Percentiles rank a stretch among this genome's conserved stretches.
Evolutionary conservation across 2,329 filamentous ascomycete genomes (phyloP).

Genomic region (Camillea tinctor): DNA sequence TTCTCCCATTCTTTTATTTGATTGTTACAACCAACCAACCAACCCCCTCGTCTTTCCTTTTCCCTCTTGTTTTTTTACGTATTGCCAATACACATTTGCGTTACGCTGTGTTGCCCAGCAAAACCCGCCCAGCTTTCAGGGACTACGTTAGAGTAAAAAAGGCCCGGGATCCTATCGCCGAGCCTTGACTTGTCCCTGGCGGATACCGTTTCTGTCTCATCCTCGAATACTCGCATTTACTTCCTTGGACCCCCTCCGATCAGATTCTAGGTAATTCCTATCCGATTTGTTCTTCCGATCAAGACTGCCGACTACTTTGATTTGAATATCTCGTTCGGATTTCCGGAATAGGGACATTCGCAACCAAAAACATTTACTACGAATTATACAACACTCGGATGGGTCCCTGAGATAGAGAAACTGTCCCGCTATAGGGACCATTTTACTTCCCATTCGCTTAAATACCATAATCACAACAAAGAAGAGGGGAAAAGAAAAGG

Average conservation of each 20-base stretch:
- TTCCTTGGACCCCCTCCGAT: too few relatives aligned
- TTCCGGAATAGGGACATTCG: neutral
- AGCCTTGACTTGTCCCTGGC: neutral
- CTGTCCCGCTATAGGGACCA: constrained; percentile 24
- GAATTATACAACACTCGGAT: constrained; percentile 19
- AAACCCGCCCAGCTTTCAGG: neutral
- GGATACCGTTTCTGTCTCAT: neutral
- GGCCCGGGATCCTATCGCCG: neutral
- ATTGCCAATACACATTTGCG: neutral
- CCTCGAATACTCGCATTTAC: neutral
- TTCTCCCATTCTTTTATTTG: too few relatives aligned
- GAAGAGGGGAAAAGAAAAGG: too few relatives aligned
- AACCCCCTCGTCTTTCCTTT: too few relatives aligned
- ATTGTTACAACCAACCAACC: too few relatives aligned
- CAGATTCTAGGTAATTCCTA: neutral
- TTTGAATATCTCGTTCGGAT: neutral
- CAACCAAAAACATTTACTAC: neutral
- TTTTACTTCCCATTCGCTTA: constrained; percentile 8
- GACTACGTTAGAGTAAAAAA: neutral
- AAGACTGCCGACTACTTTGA: neutral
- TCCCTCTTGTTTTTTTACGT: neutral
- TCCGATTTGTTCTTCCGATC: neutral
- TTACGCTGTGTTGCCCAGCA: neutral
- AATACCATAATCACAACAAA: too few relatives aligned
- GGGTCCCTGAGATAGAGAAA: constrained; percentile 23